Conservation (phyloP, 306 rosid species). For the Begonia peltatifolia region DNA sequence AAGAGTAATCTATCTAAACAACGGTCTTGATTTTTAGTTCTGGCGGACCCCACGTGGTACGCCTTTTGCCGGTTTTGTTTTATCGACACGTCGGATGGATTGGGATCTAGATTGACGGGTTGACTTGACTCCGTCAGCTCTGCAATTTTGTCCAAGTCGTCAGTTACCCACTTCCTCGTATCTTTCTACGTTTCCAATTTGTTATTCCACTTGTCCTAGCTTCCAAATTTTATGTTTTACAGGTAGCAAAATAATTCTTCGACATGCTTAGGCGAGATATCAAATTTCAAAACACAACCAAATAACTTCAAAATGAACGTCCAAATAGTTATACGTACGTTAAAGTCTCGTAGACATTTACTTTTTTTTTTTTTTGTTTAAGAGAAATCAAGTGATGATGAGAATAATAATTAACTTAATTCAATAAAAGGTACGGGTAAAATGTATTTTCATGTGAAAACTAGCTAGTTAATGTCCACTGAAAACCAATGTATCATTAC, state of each 20-base stretch:
- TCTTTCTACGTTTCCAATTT: not conserved
- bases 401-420: too few species aligned
- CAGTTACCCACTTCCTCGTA: not conserved
- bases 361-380: too few species aligned
- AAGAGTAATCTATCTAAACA: constrained; percentile 13
- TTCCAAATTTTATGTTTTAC: not conserved
- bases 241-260: too few species aligned
- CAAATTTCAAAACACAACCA: too few species aligned
- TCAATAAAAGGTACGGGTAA: too few species aligned
- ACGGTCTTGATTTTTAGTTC: constrained; percentile 9
- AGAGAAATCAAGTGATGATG: too few species aligned
- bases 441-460: too few species aligned
- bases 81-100: constrained; percentile 3
- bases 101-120: constrained; percentile 12
- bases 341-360: not conserved
- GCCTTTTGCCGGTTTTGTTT: not conserved
- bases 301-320: not conserved
- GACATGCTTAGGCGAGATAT: too few species aligned
- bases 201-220: not conserved
- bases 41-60: too few species aligned
- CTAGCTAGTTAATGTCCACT: too few species aligned
- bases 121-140: constrained; percentile 23
- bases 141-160: constrained; percentile 3
- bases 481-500: too few species aligned
- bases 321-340: not conserved